These are phyloP conservation scores for Cyclotella atomus DNA, from an alignment of 108 stramenopile genomes.

Conservation along the genomic window DNA sequence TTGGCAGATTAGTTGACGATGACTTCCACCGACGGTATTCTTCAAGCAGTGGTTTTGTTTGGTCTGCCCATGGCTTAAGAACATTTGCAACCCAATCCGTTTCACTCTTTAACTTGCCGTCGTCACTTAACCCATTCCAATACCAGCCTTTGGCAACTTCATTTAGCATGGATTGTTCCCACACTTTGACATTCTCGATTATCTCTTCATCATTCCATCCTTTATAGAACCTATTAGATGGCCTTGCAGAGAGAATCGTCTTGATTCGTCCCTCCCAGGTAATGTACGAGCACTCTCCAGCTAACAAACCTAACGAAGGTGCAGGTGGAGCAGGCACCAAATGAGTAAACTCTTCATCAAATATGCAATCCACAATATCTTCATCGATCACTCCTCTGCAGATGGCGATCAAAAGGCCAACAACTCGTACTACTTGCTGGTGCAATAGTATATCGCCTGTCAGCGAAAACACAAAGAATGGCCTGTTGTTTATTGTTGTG, in stretches of 20 bases:
- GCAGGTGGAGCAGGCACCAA: conserved; percentile 75
- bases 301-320: conserved; percentile 57
- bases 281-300: conserved; percentile 66
- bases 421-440: conserved; percentile 66
- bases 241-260: conserved; percentile 63
- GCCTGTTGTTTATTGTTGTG: conserved; percentile 21
- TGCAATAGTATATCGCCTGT: conserved; percentile 74
- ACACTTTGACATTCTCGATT: conserved; percentile 54
- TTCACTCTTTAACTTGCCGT: conserved; percentile 60
- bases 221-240: conserved; percentile 44
- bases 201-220: conserved; percentile 68
- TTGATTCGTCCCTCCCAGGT: conserved; percentile 74
- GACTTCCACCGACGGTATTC: conserved; percentile 76
- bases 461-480: conserved; percentile 74
- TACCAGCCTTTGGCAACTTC: conserved; percentile 61
- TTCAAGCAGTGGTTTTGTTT: conserved; percentile 59
- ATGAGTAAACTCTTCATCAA: conserved; percentile 80
- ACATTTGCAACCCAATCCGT: conserved; percentile 61
- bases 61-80: conserved; percentile 70
- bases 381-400: conserved; percentile 62
- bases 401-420: conserved; percentile 76
- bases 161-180: conserved; percentile 56
- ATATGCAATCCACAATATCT: conserved; percentile 79
- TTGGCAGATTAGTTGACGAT: conserved; percentile 16
- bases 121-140: conserved; percentile 46